These are phyloP conservation scores for Monosporozyma unispora DNA, from an alignment of 805 yeast genomes.

Conservation along the genomic window DNA sequence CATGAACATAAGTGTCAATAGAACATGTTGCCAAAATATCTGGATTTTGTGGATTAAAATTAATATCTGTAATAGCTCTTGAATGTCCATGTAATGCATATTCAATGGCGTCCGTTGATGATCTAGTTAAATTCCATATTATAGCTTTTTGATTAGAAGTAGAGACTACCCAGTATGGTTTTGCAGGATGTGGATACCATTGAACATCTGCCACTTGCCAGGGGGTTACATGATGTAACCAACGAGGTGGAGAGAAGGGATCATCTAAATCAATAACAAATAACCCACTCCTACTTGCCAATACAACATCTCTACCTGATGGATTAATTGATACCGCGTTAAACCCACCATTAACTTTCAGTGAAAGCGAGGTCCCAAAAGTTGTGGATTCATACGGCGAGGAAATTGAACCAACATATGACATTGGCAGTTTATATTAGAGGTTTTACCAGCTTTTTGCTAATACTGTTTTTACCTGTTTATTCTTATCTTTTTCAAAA, in stretches of 20 bases:
- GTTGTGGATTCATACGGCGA: slow-evolving; percentile 36
- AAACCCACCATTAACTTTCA: slow-evolving; percentile 84
- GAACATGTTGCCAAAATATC: slow-evolving; percentile 88
- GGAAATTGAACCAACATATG: slow-evolving; percentile 1
- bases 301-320: slow-evolving; percentile 83
- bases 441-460: neutral
- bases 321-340: slow-evolving; percentile 88
- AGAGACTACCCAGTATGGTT: slow-evolving; percentile 86
- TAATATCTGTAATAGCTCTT: slow-evolving; percentile 91
- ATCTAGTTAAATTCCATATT: slow-evolving; percentile 80
- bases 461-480: neutral
- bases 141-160: slow-evolving; percentile 93
- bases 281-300: slow-evolving; percentile 75
- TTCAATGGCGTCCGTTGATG: slow-evolving; percentile 66
- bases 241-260: slow-evolving; percentile 90
- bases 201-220: slow-evolving; percentile 99
- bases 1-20: slow-evolving; percentile 75
- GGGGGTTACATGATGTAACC: slow-evolving; percentile 83
- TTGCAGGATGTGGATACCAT: slow-evolving; percentile 87
- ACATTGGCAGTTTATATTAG: neutral
- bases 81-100: slow-evolving; percentile 83
- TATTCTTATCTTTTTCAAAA: neutral
- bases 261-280: slow-evolving; percentile 89
- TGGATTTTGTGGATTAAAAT: slow-evolving; percentile 81
- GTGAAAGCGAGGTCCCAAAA: slow-evolving; percentile 71